Conservation (phyloP, 2,329 filamentous ascomycete genomes). For the Fusarium penzigii region DNA sequence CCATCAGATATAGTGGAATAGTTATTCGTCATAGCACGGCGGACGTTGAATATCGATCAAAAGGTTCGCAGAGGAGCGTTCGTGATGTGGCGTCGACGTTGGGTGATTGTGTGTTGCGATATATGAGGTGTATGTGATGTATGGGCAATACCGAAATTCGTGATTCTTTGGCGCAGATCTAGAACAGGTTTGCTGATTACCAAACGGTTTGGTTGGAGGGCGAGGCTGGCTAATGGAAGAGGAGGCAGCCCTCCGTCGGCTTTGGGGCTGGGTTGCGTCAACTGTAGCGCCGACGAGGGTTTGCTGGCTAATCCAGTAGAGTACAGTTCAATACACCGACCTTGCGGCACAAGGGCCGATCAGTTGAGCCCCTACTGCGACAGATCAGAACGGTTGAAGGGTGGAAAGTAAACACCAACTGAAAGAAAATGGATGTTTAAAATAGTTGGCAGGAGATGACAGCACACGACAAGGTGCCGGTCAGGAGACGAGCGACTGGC, state of each 20-base stretch:
- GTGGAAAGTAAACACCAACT: background rate
- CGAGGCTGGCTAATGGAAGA: background rate
- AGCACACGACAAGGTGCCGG: background rate
- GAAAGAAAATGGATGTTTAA: background rate
- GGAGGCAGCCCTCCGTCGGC: background rate
- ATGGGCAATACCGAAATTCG: background rate
- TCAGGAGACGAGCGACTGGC: background rate
- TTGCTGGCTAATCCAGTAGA: background rate
- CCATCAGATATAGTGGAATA: slow-evolving; percentile 56
- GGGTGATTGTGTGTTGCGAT: background rate
- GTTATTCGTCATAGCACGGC: slow-evolving; percentile 49
- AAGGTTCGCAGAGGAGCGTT: background rate
- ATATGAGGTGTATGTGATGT: background rate
- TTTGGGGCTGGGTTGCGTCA: background rate
- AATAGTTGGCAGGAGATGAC: background rate
- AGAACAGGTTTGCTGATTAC: background rate
- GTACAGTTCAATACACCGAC: background rate
- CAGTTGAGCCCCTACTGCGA: background rate
- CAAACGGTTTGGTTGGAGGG: background rate
- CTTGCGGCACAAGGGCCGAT: slow-evolving; percentile 2
- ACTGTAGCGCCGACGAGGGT: background rate
- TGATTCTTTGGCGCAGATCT: background rate
- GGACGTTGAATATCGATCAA: background rate
- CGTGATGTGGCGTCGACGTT: background rate
- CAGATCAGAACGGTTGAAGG: background rate